Conservation (phyloP, 2,329 filamentous ascomycete genomes). For the Claviceps capensis region DNA sequence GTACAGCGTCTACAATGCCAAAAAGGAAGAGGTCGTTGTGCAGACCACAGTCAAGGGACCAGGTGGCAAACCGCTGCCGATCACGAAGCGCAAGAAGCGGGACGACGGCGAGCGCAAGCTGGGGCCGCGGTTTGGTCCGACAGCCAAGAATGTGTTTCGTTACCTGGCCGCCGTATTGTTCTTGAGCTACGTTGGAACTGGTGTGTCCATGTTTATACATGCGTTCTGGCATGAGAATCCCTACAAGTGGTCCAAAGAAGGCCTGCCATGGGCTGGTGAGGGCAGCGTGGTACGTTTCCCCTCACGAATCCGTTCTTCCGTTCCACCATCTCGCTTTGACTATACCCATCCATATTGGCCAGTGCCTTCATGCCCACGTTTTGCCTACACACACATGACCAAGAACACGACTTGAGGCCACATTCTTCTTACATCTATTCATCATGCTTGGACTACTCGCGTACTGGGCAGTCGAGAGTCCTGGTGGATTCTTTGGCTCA, state of each 20-base stretch:
- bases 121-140: slow-evolving; percentile 45
- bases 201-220: slow-evolving; percentile 59
- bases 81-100: slow-evolving; percentile 43
- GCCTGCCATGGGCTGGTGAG: slow-evolving; percentile 63
- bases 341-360: too few relatives aligned
- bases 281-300: slow-evolving; percentile 50
- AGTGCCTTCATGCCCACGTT: too few relatives aligned
- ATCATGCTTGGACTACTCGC: too few relatives aligned
- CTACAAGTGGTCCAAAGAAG: slow-evolving; percentile 24
- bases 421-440: too few relatives aligned
- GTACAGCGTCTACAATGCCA: slow-evolving; percentile 38
- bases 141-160: slow-evolving; percentile 59
- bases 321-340: neutral
- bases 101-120: slow-evolving; percentile 30
- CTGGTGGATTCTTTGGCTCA: neutral
- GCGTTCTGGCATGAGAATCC: slow-evolving; percentile 39
- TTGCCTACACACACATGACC: too few relatives aligned
- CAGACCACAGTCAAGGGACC: slow-evolving; percentile 52
- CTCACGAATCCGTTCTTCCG: too few relatives aligned
- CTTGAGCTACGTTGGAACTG: slow-evolving; percentile 63
- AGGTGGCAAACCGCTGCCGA: slow-evolving; percentile 76
- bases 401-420: too few relatives aligned
- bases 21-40: slow-evolving; percentile 32
- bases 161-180: slow-evolving; percentile 60
- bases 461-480: too few relatives aligned